Conservation (phyloP, 192 early-diverging fungal genomes). For the Backusella liffmaniae region DNA sequence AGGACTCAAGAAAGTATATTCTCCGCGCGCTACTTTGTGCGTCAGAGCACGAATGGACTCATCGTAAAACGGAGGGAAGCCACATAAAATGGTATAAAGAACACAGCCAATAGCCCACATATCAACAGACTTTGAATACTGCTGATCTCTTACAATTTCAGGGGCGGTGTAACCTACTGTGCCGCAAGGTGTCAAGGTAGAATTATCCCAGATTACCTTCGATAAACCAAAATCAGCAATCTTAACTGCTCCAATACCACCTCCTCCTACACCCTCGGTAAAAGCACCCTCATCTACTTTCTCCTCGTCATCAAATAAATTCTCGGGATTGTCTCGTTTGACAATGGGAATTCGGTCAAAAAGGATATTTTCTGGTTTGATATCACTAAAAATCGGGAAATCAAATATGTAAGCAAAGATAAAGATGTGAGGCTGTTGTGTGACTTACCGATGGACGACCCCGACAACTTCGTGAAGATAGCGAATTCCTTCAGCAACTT, state of each 20-base stretch:
- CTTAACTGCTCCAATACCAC: constrained; percentile 81
- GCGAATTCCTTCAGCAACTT: constrained; percentile 81
- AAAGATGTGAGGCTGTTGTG: not conserved
- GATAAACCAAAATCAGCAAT: constrained; percentile 90
- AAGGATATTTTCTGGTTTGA: constrained; percentile 92
- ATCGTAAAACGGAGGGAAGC: constrained; percentile 83
- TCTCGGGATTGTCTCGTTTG: constrained; percentile 35
- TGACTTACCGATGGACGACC: constrained; percentile 68
- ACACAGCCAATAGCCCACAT: constrained; percentile 90
- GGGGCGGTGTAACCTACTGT: constrained; percentile 94
- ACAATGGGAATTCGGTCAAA: constrained; percentile 70
- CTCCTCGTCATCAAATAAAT: constrained; percentile 52
- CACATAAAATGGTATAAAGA: constrained; percentile 78
- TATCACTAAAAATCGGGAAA: constrained; percentile 56
- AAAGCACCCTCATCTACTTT: constrained; percentile 77
- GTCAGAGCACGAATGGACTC: constrained; percentile 75
- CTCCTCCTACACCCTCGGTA: constrained; percentile 71
- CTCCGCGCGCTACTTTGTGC: constrained; percentile 83
- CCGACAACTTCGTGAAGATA: constrained; percentile 82
- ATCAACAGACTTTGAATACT: constrained; percentile 80
- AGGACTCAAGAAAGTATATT: constrained; percentile 81
- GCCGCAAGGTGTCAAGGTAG: constrained; percentile 88
- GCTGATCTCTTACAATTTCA: constrained; percentile 81
- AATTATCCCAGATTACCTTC: constrained; percentile 81
- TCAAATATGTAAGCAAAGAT: constrained; percentile 2